phyloP scores from a whole-genome alignment of 805 yeast species.

The Starmerella roubikii region DNA sequence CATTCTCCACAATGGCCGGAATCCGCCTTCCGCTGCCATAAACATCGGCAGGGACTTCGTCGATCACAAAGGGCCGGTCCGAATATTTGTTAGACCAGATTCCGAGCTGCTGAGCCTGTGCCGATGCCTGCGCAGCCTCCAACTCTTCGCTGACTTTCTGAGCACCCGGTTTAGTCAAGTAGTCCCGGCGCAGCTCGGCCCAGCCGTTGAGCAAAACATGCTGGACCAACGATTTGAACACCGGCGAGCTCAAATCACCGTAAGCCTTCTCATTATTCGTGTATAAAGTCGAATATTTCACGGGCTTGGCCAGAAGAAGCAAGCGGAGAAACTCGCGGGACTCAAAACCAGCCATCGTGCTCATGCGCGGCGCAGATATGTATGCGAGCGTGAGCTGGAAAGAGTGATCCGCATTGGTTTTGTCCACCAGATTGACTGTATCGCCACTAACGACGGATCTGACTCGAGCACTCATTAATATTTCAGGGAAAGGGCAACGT shows the following conservation, averaged over 20 bases:
- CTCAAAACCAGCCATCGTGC: slow-evolving; percentile 38
- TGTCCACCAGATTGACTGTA: slow-evolving; percentile 47
- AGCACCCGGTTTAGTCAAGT: slow-evolving; percentile 31
- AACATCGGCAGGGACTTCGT: slow-evolving; percentile 17
- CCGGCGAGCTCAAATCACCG: slow-evolving; percentile 57
- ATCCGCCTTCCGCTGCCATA: slow-evolving; percentile 29
- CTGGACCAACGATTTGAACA: slow-evolving; percentile 45
- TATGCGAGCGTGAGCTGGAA: slow-evolving; percentile 45
- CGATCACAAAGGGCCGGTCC: slow-evolving; percentile 8
- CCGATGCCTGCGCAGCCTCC: slow-evolving; percentile 31
- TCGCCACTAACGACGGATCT: slow-evolving; percentile 61
- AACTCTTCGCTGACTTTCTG: slow-evolving; percentile 28
- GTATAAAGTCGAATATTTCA: slow-evolving; percentile 46
- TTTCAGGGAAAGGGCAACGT: too few species aligned
- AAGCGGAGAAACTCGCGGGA: slow-evolving; percentile 50
- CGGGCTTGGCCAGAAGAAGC: slow-evolving; percentile 47
- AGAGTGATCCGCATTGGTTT: neutral
- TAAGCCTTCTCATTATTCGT: slow-evolving; percentile 43
- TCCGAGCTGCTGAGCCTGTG: slow-evolving; percentile 40
- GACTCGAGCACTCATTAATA: slow-evolving; percentile 46
- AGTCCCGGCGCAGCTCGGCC: slow-evolving; percentile 48
- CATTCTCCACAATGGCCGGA: slow-evolving; percentile 57
- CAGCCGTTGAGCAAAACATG: slow-evolving; percentile 44
- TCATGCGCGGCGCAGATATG: slow-evolving; percentile 43
- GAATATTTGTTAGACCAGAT: slow-evolving; percentile 34